Conservation (phyloP, 1,284 basidiomycete species). For the Rhodotorula sp. region DNA sequence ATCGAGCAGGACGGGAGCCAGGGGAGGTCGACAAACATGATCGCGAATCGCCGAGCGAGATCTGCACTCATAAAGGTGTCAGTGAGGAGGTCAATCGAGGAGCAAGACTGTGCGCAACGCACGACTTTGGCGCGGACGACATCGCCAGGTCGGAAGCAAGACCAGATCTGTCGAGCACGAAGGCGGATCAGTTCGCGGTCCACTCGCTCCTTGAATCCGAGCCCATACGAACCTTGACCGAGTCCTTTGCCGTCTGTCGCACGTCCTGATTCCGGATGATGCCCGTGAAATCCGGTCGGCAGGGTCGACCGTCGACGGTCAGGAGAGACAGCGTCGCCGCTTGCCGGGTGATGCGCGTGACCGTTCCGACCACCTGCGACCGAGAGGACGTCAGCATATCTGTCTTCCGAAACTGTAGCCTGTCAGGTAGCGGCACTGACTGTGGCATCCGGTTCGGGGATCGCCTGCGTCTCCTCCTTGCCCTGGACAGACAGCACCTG, state of each 20-base stretch:
- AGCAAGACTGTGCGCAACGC: constrained; percentile 48
- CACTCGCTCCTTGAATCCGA: no score
- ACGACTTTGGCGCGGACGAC: constrained; percentile 90
- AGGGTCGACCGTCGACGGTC: constrained; percentile 84
- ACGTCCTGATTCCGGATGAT: constrained; percentile 89
- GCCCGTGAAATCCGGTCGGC: constrained; percentile 84
- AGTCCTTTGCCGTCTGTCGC: constrained; percentile 51
- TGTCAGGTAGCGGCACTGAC: constrained; percentile 40
- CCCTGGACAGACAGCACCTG: constrained; percentile 47
- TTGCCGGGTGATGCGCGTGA: constrained; percentile 80
- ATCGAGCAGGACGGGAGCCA: not conserved
- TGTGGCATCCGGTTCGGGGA: constrained; percentile 51
- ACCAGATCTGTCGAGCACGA: constrained; percentile 83
- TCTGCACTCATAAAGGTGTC: constrained; percentile 26
- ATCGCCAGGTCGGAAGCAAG: constrained; percentile 94
- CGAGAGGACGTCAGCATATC: constrained; percentile 50
- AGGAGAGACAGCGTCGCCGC: constrained; percentile 85
- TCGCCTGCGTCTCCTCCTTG: constrained; percentile 47
- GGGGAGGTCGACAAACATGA: constrained; percentile 35
- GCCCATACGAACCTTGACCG: constrained; percentile 29
- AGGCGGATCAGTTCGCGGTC: no score
- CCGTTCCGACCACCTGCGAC: constrained; percentile 69
- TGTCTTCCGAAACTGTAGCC: constrained; percentile 53
- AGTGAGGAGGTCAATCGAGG: not conserved
- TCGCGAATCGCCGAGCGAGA: constrained; percentile 51